Base-by-base conservation (phyloP, 306 rosid species). In the Gynostemma pentaphyllum region DNA sequence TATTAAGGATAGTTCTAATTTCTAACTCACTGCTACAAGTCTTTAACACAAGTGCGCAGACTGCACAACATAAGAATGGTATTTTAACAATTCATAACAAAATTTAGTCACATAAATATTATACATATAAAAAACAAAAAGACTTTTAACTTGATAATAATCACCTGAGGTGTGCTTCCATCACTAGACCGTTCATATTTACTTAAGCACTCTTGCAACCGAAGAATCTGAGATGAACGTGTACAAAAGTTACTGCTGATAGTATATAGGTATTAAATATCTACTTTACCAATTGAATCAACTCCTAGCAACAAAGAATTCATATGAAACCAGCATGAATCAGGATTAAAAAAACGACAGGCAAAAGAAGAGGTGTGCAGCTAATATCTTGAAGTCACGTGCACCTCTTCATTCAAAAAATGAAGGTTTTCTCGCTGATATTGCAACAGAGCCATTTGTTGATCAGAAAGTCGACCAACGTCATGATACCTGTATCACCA, bases 371-470 rank as follows among this genome's bases (percentile, higher is more conserved):
- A 21, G 10, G 44, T 47, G 68, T 9, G 50, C 30, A 28, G 53
- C 80, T 68, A 12, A 36, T 69, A 40, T 13, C 61, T 72, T 75
- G 52, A 76, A 57, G 64, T 21, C n/a, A 37, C n/a, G n/a, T n/a
- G n/a, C n/a, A 94, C 99, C 97, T 94, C 99, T 80, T 94, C 97
- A 45, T 96, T 94, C 80, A 94, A 68, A 71, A 88, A 94, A 82
- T 94, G 99, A 78, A 94, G 97, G 74, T 88, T 94, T 81, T 94
- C 94, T 49, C 97, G 96, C 75, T 94, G 99, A 64, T 94, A 94
- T 80, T 94, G 99, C 83, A 94, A 76, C 78, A 94, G 75, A 77
- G 99, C 99, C 99, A 94, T 94, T 78, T 94, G 99, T 76, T 94
- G 95, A 86, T 94, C 99, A 47, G 99, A 94, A 55, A 94, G 99